Base-by-base conservation (phyloP, 140 eudicot species). In the Senecio squalidus region DNA sequence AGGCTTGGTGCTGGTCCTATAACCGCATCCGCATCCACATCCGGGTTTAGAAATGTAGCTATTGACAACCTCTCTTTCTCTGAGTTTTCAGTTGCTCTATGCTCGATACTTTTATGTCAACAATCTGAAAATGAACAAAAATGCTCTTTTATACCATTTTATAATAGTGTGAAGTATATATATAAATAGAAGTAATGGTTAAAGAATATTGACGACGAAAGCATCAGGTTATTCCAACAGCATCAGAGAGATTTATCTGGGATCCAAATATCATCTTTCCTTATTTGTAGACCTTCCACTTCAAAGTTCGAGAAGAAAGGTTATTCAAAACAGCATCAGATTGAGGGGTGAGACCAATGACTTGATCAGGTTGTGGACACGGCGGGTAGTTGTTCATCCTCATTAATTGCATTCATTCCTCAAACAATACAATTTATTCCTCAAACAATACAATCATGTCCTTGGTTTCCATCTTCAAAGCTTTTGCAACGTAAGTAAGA, bases 371-470 rank as follows among this genome's bases (percentile, higher is more conserved):
- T 38, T 68, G 55, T 15, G 80, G 80, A 61, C 80, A 75, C 34
- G 72, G 80, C 17, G 76, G 80, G 62, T 75, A 75, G 40, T 62
- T 61, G 13, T 55, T 75, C 64, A 75, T 68, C 22, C 80, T 75
- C 36, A 74, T 58, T 7, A 33, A 16, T 43, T 68, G 74, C 33
- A 68, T 52, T 33, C 74, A 66, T 18, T 46, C 26, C 18, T 52
- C 22, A 4, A 68, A 58, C 44, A 68, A 33, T 39, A 6, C 40
- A 9, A 21, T 18, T 33, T 66, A 66, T 18, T 46, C 26, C 18
- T 52, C 22, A 4, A 68, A 58, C 44, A 68, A 33, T 39, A 6
- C 40, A 9, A 21, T 18, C 75, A 69, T 69, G 10, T 58, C 75
- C 29, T 49, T 60, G 48, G 4, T 51, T 7, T 48, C 68, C 55